phyloP scores from a whole-genome alignment of 1,284 basidiomycete genomes.

The Volvariella surrecta region DNA sequence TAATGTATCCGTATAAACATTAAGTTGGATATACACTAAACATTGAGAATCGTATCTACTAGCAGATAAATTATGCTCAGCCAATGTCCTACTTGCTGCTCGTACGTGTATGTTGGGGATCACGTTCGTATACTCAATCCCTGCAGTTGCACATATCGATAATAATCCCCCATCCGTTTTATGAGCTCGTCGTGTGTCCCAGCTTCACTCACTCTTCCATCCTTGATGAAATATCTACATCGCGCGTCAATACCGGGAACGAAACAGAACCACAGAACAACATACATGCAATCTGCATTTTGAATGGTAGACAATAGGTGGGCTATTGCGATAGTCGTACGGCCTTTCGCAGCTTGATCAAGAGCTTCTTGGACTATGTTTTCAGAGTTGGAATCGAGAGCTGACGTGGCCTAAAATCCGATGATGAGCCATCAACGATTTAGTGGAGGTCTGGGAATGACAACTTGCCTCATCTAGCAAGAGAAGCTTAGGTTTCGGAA shows the following conservation, averaged over 20 bases:
- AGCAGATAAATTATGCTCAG: too few relatives aligned
- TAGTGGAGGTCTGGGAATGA: too few relatives aligned
- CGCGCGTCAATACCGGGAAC: too few relatives aligned
- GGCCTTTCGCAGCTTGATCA: conserved; percentile 83
- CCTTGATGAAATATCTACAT: conserved; percentile 90
- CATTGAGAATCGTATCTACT: too few relatives aligned
- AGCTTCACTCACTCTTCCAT: conserved; percentile 79
- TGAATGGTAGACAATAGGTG: conserved; percentile 92
- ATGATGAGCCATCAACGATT: too few relatives aligned
- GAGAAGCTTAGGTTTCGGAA: conserved; percentile 89
- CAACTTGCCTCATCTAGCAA: conserved; percentile 79
- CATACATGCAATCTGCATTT: conserved; percentile 87
- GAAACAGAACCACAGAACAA: too few relatives aligned
- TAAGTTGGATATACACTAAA: too few relatives aligned
- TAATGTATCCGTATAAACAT: too few relatives aligned
- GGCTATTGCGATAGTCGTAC: conserved; percentile 89
- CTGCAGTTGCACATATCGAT: conserved; percentile 85
- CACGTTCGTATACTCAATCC: conserved; percentile 49
- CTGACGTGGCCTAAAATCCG: conserved; percentile 64
- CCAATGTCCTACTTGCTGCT: too few relatives aligned
- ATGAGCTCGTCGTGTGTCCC: conserved; percentile 86
- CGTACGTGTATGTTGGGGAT: too few relatives aligned
- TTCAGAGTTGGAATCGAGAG: conserved; percentile 89
- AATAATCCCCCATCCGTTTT: conserved; percentile 67
- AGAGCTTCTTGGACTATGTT: conserved; percentile 91